Evolutionary conservation across 2,329 filamentous ascomycete genomes (phyloP).

Genomic region (Aspergillus ibericus): DNA sequence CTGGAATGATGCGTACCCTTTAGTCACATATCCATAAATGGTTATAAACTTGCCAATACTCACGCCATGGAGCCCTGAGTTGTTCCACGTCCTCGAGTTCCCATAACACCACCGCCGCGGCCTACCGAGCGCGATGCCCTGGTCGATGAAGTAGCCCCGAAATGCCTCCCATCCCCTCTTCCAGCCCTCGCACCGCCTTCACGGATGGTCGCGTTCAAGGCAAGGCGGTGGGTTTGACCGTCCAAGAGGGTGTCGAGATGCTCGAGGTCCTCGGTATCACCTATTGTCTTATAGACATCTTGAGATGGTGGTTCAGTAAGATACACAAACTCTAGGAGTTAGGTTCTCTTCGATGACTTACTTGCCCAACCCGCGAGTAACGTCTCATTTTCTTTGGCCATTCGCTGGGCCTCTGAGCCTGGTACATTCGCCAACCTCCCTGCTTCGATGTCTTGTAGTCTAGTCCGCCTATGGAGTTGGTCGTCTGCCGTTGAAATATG

Average conservation of each 20-base stretch:
- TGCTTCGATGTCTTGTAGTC: constrained; percentile 30
- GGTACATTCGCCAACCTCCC: constrained; percentile 29
- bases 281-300: constrained; percentile 34
- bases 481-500: constrained; percentile 36
- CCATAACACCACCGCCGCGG: constrained; percentile 28
- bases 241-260: constrained; percentile 33
- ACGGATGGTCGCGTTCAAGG: constrained; percentile 24
- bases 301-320: constrained; percentile 4
- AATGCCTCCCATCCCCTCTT: constrained; percentile 4
- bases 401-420: constrained; percentile 29
- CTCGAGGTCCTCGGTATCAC: constrained; percentile 32
- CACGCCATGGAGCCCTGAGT: neutral
- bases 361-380: constrained; percentile 35
- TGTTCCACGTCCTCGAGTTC: constrained; percentile 19
- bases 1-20: neutral
- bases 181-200: constrained; percentile 10
- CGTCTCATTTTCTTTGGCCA: constrained; percentile 27
- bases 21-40: neutral
- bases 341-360: constrained; percentile 21
- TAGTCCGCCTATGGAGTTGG: constrained; percentile 12
- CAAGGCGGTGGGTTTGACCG: constrained; percentile 41
- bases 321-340: neutral
- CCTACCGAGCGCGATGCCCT: constrained; percentile 11
- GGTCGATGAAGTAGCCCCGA: neutral
- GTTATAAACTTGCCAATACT: neutral